These are phyloP conservation scores for Lipomyces japonicus DNA, from an alignment of 805 yeast species.

Conservation along the genomic window DNA sequence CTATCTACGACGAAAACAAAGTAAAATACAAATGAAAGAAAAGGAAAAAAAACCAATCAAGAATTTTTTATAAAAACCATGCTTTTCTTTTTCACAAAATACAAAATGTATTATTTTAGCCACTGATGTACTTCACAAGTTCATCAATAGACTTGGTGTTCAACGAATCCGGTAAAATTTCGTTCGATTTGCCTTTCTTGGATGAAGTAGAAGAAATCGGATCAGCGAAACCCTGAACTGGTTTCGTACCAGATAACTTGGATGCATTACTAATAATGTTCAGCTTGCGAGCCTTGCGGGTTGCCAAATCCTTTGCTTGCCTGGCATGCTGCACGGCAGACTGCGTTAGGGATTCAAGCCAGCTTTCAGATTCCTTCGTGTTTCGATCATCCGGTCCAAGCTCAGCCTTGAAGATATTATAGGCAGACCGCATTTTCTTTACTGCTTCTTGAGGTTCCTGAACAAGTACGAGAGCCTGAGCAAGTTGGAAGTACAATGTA, in stretches of 20 bases:
- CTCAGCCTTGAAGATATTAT: slow-evolving; percentile 50
- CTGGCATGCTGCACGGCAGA: slow-evolving; percentile 48
- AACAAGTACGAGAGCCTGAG: slow-evolving; percentile 53
- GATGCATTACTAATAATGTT: slow-evolving; percentile 11
- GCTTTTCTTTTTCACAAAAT: too few species aligned
- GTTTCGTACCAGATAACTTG: slow-evolving; percentile 26
- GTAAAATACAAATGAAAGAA: too few species aligned
- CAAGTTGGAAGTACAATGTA: slow-evolving; percentile 62
- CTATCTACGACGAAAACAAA: too few species aligned
- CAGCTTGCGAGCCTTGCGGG: slow-evolving; percentile 19
- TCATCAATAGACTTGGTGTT: slow-evolving; percentile 61
- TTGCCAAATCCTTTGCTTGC: slow-evolving; percentile 39
- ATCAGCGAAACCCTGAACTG: slow-evolving; percentile 34
- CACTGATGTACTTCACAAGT: slow-evolving; percentile 66
- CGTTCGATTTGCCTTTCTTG: neutral
- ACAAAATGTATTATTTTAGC: too few species aligned
- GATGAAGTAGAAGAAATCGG: slow-evolving; percentile 19
- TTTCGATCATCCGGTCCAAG: slow-evolving; percentile 66
- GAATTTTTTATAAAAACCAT: too few species aligned
- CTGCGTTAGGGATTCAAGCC: slow-evolving; percentile 55
- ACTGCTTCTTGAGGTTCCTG: slow-evolving; percentile 56
- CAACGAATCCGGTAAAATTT: slow-evolving; percentile 29
- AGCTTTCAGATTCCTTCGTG: slow-evolving; percentile 64
- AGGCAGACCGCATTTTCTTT: slow-evolving; percentile 54
- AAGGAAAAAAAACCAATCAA: too few species aligned